These are phyloP conservation scores for Kuraishia floccosa DNA, from an alignment of 805 yeast genomes.

Conservation along the genomic window DNA sequence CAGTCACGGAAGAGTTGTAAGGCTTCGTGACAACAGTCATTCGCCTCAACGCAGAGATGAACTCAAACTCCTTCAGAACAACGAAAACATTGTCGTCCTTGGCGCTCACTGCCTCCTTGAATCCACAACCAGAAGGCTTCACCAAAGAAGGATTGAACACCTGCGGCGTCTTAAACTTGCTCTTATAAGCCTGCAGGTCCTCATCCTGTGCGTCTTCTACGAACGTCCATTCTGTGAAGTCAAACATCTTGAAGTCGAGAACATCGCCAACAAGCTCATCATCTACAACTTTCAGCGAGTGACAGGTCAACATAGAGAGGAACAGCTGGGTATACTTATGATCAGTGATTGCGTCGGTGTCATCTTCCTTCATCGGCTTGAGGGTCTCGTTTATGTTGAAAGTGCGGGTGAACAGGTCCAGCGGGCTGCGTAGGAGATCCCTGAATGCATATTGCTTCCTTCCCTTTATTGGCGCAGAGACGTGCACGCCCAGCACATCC, in stretches of 20 bases:
- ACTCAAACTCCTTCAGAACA: constrained; percentile 56
- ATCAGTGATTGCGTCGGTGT: constrained; percentile 9
- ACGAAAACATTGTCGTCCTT: constrained; percentile 19
- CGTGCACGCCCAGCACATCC: constrained; percentile 56
- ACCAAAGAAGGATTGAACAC: constrained; percentile 33
- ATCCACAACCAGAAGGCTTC: constrained; percentile 27
- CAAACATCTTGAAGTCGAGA: constrained; percentile 85
- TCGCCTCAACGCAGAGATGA: constrained; percentile 73
- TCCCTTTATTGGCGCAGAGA: constrained; percentile 20
- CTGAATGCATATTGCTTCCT: constrained; percentile 16
- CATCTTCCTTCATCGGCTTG: background rate
- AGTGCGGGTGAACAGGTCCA: constrained; percentile 25
- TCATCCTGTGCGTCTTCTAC: constrained; percentile 50
- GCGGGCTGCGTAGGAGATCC: constrained; percentile 21
- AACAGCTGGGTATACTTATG: constrained; percentile 17
- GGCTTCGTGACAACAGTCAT: constrained; percentile 74
- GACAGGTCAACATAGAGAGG: constrained; percentile 64
- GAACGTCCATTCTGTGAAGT: constrained; percentile 70
- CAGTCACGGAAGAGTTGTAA: constrained; percentile 10
- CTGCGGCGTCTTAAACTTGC: constrained; percentile 24
- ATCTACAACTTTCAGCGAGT: constrained; percentile 73
- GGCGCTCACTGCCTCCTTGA: constrained; percentile 6
- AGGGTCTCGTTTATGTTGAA: constrained; percentile 16
- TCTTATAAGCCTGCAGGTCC: constrained; percentile 9
- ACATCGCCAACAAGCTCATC: constrained; percentile 88